phyloP scores from a whole-genome alignment of 2,329 filamentous ascomycete genomes.

The Spiromastix sp. region DNA sequence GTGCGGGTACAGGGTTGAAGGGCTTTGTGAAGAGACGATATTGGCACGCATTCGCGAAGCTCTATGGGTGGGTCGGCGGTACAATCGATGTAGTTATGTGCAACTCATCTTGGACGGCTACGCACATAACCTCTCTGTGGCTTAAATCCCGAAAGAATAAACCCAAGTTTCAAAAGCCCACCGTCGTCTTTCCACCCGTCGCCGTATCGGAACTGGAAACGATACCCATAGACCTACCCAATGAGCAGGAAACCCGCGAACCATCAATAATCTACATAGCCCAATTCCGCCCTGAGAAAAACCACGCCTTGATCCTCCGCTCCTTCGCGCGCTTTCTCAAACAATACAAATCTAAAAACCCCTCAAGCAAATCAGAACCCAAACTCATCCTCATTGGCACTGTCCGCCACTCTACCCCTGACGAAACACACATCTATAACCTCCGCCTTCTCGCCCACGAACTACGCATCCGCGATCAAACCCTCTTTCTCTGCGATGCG shows the following conservation, averaged over 20 bases:
- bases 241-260: constrained; percentile 60
- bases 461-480: constrained; percentile 69
- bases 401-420: constrained; percentile 58
- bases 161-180: constrained; percentile 36
- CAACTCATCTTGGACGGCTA: constrained; percentile 90
- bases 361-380: constrained; percentile 27
- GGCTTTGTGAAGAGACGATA: constrained; percentile 68
- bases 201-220: constrained; percentile 75
- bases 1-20: constrained; percentile 61
- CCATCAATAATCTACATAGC: constrained; percentile 82
- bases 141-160: constrained; percentile 40
- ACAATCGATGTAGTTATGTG: constrained; percentile 93
- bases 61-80: constrained; percentile 75
- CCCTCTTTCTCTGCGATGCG: constrained; percentile 83
- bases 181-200: constrained; percentile 82
- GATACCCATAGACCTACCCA: constrained; percentile 54
- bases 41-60: constrained; percentile 72
- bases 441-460: constrained; percentile 79
- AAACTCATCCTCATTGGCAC: constrained; percentile 76
- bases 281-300: constrained; percentile 96
- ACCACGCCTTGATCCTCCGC: constrained; percentile 76
- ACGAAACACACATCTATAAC: constrained; percentile 62
- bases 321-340: constrained; percentile 71
- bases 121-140: constrained; percentile 74
- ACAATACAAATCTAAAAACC: constrained; percentile 31